Evolutionary conservation across 2,329 filamentous ascomycete genomes (phyloP).

Genomic region (Rhynchosporium secalis): DNA sequence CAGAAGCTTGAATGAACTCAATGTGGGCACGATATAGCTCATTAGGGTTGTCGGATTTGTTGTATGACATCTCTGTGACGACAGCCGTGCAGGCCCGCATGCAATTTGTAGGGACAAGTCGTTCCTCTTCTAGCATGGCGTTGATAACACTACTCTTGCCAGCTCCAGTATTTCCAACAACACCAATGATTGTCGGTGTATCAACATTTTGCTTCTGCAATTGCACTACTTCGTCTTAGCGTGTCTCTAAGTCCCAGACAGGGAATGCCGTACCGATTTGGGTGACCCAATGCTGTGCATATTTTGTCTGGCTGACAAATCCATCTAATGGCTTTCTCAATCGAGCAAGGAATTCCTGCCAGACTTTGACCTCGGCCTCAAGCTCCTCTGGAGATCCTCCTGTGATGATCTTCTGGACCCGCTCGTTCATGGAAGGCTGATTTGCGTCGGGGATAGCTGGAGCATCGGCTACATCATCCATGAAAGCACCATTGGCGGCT

Average conservation of each 20-base stretch:
- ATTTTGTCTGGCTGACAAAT: conserved; percentile 17
- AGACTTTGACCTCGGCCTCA: conserved; percentile 32
- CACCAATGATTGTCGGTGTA: conserved; percentile 30
- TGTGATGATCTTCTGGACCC: conserved; percentile 31
- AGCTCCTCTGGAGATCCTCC: conserved; percentile 29
- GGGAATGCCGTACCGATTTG: conserved; percentile 27
- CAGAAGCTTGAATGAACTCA: conserved; percentile 45
- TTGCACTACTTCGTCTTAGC: conserved; percentile 17
- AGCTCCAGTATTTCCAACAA: conserved; percentile 27
- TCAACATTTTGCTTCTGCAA: conserved; percentile 30
- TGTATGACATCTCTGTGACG: conserved; percentile 49
- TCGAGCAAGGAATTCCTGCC: conserved; percentile 29
- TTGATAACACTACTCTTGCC: conserved; percentile 31
- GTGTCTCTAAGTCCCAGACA: not conserved
- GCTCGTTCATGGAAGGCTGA: conserved; percentile 24
- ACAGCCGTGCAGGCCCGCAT: conserved; percentile 51
- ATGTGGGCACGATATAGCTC: conserved; percentile 45
- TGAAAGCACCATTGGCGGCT: not conserved
- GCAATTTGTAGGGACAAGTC: conserved; percentile 48
- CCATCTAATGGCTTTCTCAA: conserved; percentile 31
- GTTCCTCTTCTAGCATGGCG: conserved; percentile 47
- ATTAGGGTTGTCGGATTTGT: conserved; percentile 39
- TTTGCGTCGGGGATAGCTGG: not conserved
- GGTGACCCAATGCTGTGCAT: conserved; percentile 34
- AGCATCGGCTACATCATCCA: not conserved